Base-by-base conservation (phyloP, 2,329 filamentous ascomycete genomes). In the Waltergamsia citrina region DNA sequence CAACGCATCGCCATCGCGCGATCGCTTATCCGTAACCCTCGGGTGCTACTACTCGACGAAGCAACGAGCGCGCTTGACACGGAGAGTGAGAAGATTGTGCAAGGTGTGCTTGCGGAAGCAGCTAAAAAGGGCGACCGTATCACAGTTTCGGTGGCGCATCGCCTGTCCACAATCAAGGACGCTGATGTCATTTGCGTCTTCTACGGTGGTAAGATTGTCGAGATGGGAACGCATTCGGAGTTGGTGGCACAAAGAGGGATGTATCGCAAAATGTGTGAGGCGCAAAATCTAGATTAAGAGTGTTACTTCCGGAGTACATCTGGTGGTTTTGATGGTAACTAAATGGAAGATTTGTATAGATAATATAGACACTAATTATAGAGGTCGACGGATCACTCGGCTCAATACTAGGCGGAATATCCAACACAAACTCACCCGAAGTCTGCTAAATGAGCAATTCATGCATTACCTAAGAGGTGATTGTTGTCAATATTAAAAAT, bases 41-140 rank as follows among this genome's bases (percentile, higher is more conserved):
- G 94, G 56, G 93, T 96, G 41, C 66, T 96, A 24, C 90, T 96
- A 38, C 73, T 95, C 2, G 88, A 96, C 52, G 90, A 96, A 66
- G 82, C 88, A 11, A 95, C 88, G 1, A 92, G 84, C 7, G 88
- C 88, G 0, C 71, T 95, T 10, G 88, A 95, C 52, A 87, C 90
- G n/a, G 88, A 94, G 57, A 92, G 83, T 1, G 88, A 96, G 57
- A 94, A 86, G 1, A 72, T 94, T 3, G 88, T 96, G 39, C 94
- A 96, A 55, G 76, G 81, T 43, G 88, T 88, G 3, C 68, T 96
- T 3, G 74, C 74, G 6, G 77, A 74, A 44, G 76, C 75, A 24
- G 70, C 94, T 16, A 76, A 94, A 24, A 69, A 74, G 42, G 85
- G 85, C 19, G 81, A 82, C 50, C 92, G 88, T 56, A 95, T 88